These are phyloP conservation scores for Venturia pyrina DNA, from an alignment of 2,329 filamentous ascomycete species.

Conservation along the genomic window DNA sequence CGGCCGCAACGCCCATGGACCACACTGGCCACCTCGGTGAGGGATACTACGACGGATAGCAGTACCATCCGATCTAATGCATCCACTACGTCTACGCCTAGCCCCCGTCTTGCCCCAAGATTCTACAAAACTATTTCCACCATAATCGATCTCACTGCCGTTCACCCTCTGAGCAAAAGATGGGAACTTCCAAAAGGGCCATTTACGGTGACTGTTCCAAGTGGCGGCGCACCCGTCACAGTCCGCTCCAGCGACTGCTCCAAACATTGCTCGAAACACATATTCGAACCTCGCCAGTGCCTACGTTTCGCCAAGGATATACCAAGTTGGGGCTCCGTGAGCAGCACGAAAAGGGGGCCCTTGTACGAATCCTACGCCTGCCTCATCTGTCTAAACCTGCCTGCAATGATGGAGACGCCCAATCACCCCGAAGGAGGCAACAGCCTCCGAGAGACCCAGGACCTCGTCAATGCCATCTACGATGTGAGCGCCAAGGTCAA, in stretches of 20 bases:
- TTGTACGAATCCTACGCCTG: neutral
- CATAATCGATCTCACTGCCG: neutral
- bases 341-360: neutral
- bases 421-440: neutral
- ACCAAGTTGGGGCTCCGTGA: neutral
- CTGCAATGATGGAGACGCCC: neutral
- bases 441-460: neutral
- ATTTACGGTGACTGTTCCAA: neutral
- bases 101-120: neutral
- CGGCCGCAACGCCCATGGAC: too few species aligned
- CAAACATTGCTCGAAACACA: neutral
- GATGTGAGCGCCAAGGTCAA: neutral
- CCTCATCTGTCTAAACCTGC: neutral
- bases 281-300: neutral
- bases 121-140: neutral
- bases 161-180: neutral
- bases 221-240: neutral
- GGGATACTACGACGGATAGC: too few species aligned
- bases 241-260: neutral
- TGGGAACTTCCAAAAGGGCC: neutral
- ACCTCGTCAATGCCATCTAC: neutral
- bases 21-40: neutral
- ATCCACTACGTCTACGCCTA: too few species aligned
- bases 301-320: neutral
- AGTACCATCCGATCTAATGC: too few species aligned